phyloP scores from a whole-genome alignment of 2,329 filamentous ascomycete species.

The Mycocentrospora acerina region DNA sequence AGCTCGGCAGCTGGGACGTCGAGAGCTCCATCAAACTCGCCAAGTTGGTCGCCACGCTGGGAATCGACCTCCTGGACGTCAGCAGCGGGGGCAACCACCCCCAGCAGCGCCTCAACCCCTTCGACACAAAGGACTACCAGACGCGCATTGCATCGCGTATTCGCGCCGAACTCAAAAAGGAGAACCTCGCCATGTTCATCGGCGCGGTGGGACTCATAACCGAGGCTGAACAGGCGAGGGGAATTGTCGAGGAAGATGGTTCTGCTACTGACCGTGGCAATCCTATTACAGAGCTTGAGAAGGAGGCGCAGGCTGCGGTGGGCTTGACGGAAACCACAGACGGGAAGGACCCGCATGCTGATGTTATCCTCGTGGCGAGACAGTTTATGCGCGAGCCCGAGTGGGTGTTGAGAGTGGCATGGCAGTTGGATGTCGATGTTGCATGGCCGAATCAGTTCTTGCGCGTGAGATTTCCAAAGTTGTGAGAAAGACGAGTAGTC shows the following conservation, averaged over 20 bases:
- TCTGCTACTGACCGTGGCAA: too few relatives aligned
- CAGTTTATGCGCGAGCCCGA: slow-evolving; percentile 59
- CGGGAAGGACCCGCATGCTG: slow-evolving; percentile 43
- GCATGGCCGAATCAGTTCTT: slow-evolving; percentile 52
- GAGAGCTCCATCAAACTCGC: slow-evolving; percentile 43
- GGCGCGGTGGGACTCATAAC: slow-evolving; percentile 58
- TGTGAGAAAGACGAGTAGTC: slow-evolving; percentile 21
- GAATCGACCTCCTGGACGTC: slow-evolving; percentile 50
- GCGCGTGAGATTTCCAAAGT: slow-evolving; percentile 33
- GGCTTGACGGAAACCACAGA: slow-evolving; percentile 38
- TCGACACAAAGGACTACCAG: slow-evolving; percentile 50
- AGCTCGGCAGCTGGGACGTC: slow-evolving; percentile 44
- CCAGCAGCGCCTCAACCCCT: slow-evolving; percentile 45
- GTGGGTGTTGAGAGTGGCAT: slow-evolving; percentile 56
- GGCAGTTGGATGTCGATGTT: slow-evolving; percentile 51
- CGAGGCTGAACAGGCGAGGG: slow-evolving; percentile 52
- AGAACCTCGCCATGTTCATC: slow-evolving; percentile 47
- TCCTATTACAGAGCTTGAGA: slow-evolving; percentile 23
- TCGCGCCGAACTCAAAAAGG: slow-evolving; percentile 40
- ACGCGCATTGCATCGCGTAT: slow-evolving; percentile 51
- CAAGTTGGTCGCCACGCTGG: slow-evolving; percentile 44
- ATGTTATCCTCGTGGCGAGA: slow-evolving; percentile 54
- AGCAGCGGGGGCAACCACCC: slow-evolving; percentile 49
- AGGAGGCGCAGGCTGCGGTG: slow-evolving; percentile 34
- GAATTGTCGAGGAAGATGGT: slow-evolving; percentile 44